Evolutionary conservation across 2,329 filamentous ascomycete species (phyloP), one percentile per base, ranked within the genome.

Genomic region (Teratosphaeria destructans): DNA sequence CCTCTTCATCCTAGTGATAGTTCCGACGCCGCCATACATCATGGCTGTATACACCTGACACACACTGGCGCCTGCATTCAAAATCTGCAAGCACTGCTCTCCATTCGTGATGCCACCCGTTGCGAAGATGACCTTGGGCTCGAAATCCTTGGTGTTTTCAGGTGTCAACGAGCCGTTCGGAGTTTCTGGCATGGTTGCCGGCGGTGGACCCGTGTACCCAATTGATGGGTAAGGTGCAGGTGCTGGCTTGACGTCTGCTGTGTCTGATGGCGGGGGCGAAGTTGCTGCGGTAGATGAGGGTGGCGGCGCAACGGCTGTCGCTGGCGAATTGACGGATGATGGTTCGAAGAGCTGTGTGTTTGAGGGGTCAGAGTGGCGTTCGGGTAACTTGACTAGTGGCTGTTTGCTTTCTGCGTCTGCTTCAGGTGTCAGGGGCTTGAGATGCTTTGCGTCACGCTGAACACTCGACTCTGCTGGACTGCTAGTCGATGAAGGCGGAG

Each of bases 61-160:
- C 5, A 72, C 86, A 67, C 87, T 93, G 0, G 94, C 94, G 8
- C 94, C 94, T 0, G 92, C 91, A 65, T 95, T 89, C 55, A 97
- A 79, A 6, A 93, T 84, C 75, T 89, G 81, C 14, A 89, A 77
- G 8, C 90, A 95, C 75, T 97, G 87, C 63, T 87, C 81, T 4
- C 94, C 94, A 64, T 87, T 93, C 1, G 88, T 94, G 70, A 99
- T 93, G 19, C 94, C 94, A 0, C 94, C 94, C 0, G 90, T 94
- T 0, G 93, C 93, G 71, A 97, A 97, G 62, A 99, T 88, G 57
- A 91, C 86, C 76, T 96, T 96, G 55, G 81, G 81, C 61, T 77
- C 63, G 29, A 52, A 35, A 63, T 54, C 54, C 55, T 70, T n/a
- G 67, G 61, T 61, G 2, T 64, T 57, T 35, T 64, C 63, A 16